Percentiles rank a stretch among this genome's conserved stretches.
Conservation (phyloP, 2,329 filamentous ascomycete genomes). For the Pyrenophora tritici-repentis region DNA sequence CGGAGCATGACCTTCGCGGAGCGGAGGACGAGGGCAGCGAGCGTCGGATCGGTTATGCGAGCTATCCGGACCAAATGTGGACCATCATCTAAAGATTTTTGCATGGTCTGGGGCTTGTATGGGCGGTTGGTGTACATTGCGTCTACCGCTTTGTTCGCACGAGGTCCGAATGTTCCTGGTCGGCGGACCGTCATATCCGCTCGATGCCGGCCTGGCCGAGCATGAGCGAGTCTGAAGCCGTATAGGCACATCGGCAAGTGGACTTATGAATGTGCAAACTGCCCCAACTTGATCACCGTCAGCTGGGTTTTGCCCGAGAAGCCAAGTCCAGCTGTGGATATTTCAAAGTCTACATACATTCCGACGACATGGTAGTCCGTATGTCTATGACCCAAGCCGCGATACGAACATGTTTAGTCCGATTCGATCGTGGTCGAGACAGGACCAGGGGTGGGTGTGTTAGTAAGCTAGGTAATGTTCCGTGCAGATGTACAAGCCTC, state of each 20-base stretch:
- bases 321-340: no score
- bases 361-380: no score
- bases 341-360: no score
- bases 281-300: no score
- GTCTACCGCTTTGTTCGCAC: constrained; percentile 15
- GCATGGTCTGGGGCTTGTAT: constrained; percentile 1
- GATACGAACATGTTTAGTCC: no score
- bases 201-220: constrained; percentile 14
- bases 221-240: no score
- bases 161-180: constrained; percentile 9
- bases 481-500: neutral
- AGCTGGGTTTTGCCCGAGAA: no score
- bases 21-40: constrained; percentile 6
- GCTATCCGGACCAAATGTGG: constrained; percentile 26
- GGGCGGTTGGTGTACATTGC: constrained; percentile 4
- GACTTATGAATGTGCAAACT: neutral
- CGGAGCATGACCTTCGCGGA: constrained; percentile 1
- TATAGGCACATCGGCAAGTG: no score
- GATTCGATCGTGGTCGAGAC: no score
- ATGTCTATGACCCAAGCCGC: no score
- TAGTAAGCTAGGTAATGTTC: no score
- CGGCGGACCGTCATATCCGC: constrained; percentile 18
- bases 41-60: constrained; percentile 11
- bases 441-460: no score
- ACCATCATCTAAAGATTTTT: constrained; percentile 4